Conservation (phyloP, 1,284 basidiomycete genomes). For the Melampsora larici-populina region DNA sequence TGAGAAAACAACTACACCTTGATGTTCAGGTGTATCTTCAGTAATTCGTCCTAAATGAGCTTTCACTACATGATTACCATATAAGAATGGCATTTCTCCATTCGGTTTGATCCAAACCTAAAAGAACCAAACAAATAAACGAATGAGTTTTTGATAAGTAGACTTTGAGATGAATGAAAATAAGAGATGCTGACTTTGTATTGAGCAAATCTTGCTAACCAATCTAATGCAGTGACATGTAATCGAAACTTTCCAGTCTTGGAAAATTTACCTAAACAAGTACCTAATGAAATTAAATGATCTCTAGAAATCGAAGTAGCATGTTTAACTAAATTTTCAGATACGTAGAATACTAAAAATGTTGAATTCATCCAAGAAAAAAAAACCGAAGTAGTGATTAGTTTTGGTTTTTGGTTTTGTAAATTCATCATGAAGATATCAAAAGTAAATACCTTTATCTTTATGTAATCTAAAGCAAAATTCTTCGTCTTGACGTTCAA, state of each 20-base stretch:
- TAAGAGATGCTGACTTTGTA: slow-evolving; percentile 76
- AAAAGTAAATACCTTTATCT: slow-evolving; percentile 61
- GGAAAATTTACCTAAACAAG: slow-evolving; percentile 96
- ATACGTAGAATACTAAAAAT: slow-evolving; percentile 77
- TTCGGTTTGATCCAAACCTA: slow-evolving; percentile 99
- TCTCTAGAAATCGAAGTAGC: slow-evolving; percentile 86
- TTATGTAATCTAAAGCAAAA: slow-evolving; percentile 87
- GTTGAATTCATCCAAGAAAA: background rate
- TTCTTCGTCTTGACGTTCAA: slow-evolving; percentile 77
- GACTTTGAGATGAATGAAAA: background rate
- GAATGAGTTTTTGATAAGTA: background rate
- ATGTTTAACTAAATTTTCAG: slow-evolving; percentile 85
- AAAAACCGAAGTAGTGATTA: background rate
- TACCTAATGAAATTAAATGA: slow-evolving; percentile 88
- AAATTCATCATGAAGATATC: no score
- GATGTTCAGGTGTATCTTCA: slow-evolving; percentile 98
- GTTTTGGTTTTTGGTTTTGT: background rate
- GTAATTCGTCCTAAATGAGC: slow-evolving; percentile 98
- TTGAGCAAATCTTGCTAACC: slow-evolving; percentile 92
- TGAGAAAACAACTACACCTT: slow-evolving; percentile 92
- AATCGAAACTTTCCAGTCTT: slow-evolving; percentile 98
- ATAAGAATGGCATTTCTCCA: slow-evolving; percentile 98
- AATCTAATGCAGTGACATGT: slow-evolving; percentile 89
- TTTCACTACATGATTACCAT: slow-evolving; percentile 98
- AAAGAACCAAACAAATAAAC: background rate